These are phyloP conservation scores for Triadica sebifera DNA, from an alignment of 345 rosid species.

Conservation along the genomic window DNA sequence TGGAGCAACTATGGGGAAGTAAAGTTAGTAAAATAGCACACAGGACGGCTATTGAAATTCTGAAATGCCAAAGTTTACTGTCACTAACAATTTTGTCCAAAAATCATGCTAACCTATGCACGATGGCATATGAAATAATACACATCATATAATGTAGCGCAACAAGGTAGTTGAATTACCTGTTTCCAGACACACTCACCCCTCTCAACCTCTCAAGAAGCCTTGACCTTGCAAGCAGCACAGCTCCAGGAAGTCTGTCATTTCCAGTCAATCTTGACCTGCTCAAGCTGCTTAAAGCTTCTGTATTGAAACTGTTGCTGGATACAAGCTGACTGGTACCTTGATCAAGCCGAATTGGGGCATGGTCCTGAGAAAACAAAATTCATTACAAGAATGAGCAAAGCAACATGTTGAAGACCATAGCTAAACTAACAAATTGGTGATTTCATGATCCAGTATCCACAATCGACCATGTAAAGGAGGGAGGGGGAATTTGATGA, in stretches of 20 bases:
- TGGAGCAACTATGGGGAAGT: too few relatives aligned
- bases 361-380: conserved; percentile 50
- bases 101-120: not conserved
- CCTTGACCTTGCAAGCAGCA: conserved; percentile 87
- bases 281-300: conserved; percentile 37
- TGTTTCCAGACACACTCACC: conserved; percentile 56
- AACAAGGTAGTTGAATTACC: conserved; percentile 38
- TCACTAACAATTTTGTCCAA: not conserved
- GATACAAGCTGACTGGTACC: conserved; percentile 36
- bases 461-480: too few relatives aligned
- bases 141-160: not conserved
- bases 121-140: not conserved
- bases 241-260: conserved; percentile 91
- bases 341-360: conserved; percentile 39
- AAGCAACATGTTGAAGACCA: not conserved
- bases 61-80: not conserved
- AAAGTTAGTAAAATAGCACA: too few relatives aligned
- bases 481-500: too few relatives aligned
- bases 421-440: not conserved
- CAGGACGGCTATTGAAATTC: too few relatives aligned
- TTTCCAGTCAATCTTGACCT: conserved; percentile 38
- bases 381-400: conserved; percentile 3
- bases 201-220: conserved; percentile 91
- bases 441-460: not conserved
- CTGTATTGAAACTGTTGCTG: conserved; percentile 36